Base-by-base conservation (phyloP, 345 rosid species). In the Hibiscus syriacus region DNA sequence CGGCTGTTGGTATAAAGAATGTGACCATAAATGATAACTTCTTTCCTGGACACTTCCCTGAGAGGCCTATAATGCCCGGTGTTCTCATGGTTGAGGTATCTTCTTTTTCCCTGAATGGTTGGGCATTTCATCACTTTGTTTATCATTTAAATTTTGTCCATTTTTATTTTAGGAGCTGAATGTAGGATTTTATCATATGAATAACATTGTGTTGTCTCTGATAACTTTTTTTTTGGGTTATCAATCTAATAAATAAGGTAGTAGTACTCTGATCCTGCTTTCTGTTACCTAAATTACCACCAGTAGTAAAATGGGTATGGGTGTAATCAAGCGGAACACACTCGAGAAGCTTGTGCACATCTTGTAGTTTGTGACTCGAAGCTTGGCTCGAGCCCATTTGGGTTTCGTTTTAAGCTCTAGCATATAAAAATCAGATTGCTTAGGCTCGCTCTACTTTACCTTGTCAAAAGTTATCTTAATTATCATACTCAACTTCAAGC, bases 21-120 rank as follows among this genome's bases (percentile, higher is more conserved):
- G 99, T 94, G 29, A 94, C 98, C 2, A 94, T 91, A 11, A 94
- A 94, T 73, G 99, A 94, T 70, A 94, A 89, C 82, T 94, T 94
- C 78, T 94, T 94, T 69, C 99, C 99, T 66, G 99, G 99, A 0
- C 99, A 94, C 81, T 94, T 94, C 56, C 99, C 99, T 55, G 97
- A 88, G 76, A 85, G 99, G 67, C 99, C 99, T 1, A 95, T 92
- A 1, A 89, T 95, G 99, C 99, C 98, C 68, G 98, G 98, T 53
- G 98, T 95, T 54, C 98, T 94, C 80, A 94, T 92, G 98, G 84
- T 94, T 77, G 99, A 92, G 98, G 98, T 90, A 72, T 10, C 53
- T 32, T 27, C 4, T 12, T 39, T 29, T 29, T 14, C 2, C 0
- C 16, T 12, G 17, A 52, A 46, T 60, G 7, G 7, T 46, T 41